Percentiles rank a stretch among this genome's conserved stretches.
Evolutionary conservation across 129 eudicot species (phyloP).

Genomic region (Cynara cardunculus): DNA sequence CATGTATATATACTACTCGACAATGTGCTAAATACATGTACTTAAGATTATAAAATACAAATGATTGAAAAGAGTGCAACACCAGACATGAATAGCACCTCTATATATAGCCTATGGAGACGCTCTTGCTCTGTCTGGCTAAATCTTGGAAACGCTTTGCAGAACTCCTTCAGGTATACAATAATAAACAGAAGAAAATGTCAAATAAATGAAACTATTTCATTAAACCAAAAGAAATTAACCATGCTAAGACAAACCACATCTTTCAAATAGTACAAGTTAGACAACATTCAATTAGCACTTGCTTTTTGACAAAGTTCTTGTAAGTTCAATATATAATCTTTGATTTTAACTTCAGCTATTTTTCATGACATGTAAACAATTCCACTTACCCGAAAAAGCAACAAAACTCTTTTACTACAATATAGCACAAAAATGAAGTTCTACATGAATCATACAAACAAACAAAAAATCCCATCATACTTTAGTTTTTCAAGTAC

Average conservation of each 20-base stretch:
- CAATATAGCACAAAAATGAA: not conserved
- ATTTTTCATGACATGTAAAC: not conserved
- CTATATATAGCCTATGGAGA: slow-evolving; percentile 45
- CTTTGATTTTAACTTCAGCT: not conserved
- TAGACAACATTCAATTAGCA: not conserved
- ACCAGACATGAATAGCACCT: slow-evolving; percentile 32
- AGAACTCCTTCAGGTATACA: slow-evolving; percentile 43
- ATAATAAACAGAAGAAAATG: not conserved
- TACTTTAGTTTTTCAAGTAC: not conserved
- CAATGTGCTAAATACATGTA: not conserved
- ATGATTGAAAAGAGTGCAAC: not conserved
- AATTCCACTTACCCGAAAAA: not conserved
- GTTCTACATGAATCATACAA: not conserved
- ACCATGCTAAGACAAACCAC: not conserved
- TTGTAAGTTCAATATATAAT: not conserved
- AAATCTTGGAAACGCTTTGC: slow-evolving; percentile 50
- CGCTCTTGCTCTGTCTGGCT: slow-evolving; percentile 47
- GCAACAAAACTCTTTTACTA: not conserved
- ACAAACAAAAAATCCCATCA: not conserved
- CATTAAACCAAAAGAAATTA: not conserved
- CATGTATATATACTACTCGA: not conserved
- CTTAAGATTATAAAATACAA: slow-evolving; percentile 3
- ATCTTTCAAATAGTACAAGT: not conserved
- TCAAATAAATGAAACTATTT: not conserved
- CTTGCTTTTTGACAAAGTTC: not conserved